Base-by-base conservation (phyloP, 768 basidiomycete species). In the Rhodotorula taiwanensis region DNA sequence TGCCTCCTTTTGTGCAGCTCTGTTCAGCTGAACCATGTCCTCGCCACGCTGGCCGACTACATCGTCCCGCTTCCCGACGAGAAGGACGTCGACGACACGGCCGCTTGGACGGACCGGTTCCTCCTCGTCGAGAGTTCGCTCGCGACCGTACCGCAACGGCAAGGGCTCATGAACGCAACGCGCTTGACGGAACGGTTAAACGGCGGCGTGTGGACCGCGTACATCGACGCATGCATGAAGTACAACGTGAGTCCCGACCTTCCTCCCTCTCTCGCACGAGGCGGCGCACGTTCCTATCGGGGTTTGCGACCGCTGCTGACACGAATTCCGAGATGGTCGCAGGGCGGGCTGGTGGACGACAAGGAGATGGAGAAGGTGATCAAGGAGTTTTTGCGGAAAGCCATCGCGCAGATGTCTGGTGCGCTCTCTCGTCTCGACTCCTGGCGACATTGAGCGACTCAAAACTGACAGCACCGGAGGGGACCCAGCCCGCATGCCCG, bases 281-380 rank as follows among this genome's bases (percentile, higher is more conserved):
- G 36, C 50, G 44, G 52, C 36, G 13, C 30, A 34, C 50, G 67
- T 31, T n/a, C n/a, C n/a, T n/a, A n/a, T n/a, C n/a, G n/a, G n/a
- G n/a, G n/a, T n/a, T n/a, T n/a, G n/a, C n/a, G 70, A 3, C 9
- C 11, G 27, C 25, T 48, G 47, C 21, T 15, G 33, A 39, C 13
- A 6, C 16, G 20, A 18, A n/a, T 7, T 7, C 7, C 28, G 5
- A 58, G 27, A 28, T 55, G 44, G 11, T 36, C 53, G 10, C 64
- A 95, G 91, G 92, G 91, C 2, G 94, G 94, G 1, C 80, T 91
- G 49, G 87, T 95, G 53, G 92, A 95, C 70, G 83, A 86, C 65
- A 48, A 52, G 39, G 80, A 90, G 65, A 88, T 88, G 72, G 86
- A 87, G 49, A 72, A 72, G 10, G 5, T 31, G 2, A 77, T 88